Percentiles rank a stretch among this genome's conserved stretches.
Evolutionary conservation across 1,139 yeast species (phyloP).

Genomic region (Pneumocystis oryctolagi): DNA sequence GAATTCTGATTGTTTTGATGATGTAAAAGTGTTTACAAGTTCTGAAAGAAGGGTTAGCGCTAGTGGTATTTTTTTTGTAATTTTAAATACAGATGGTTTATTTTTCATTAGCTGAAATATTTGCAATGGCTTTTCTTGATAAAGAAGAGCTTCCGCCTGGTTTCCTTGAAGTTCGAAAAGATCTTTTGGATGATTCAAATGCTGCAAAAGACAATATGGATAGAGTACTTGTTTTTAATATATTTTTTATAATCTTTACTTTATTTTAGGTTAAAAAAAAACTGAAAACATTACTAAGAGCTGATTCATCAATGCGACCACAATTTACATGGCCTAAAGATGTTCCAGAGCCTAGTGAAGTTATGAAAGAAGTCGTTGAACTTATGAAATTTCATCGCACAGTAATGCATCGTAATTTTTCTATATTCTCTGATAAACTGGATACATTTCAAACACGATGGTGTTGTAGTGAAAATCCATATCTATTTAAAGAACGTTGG

Average conservation of each 20-base stretch:
- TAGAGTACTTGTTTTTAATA: constrained; percentile 25
- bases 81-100: neutral
- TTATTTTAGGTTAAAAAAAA: constrained; percentile 62
- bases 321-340: constrained; percentile 98
- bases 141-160: constrained; percentile 62
- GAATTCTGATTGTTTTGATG: constrained; percentile 68
- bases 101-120: constrained; percentile 75
- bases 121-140: constrained; percentile 70
- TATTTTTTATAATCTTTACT: neutral
- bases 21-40: constrained; percentile 76
- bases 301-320: constrained; percentile 96
- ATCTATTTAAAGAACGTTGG: constrained; percentile 88
- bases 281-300: constrained; percentile 80
- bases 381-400: constrained; percentile 83
- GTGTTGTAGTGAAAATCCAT: constrained; percentile 96
- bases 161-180: constrained; percentile 71
- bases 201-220: constrained; percentile 98
- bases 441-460: constrained; percentile 59
- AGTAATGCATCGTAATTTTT: constrained; percentile 72
- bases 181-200: constrained; percentile 84
- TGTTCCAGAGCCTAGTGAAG: constrained; percentile 93
- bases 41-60: constrained; percentile 73
- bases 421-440: constrained; percentile 39
- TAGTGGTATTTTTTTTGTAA: neutral
- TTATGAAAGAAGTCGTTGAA: constrained; percentile 84